phyloP scores from a whole-genome alignment of 768 basidiomycete species.

The Chalciporus sphaerocephalus region DNA sequence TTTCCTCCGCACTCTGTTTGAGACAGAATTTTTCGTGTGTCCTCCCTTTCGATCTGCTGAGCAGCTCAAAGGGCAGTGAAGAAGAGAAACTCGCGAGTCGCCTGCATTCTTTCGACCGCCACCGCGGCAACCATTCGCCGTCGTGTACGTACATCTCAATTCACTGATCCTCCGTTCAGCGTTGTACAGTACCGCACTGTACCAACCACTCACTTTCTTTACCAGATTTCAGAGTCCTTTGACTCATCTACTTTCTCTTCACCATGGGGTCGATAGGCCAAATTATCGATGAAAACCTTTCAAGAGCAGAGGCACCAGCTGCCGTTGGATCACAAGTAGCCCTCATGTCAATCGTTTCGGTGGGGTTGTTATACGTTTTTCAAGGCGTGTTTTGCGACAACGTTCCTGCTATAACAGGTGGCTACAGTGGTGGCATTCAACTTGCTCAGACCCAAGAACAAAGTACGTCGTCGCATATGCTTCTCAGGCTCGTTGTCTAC shows the following conservation, averaged over 20 bases:
- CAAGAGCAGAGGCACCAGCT: constrained; percentile 71
- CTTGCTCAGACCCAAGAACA: constrained; percentile 82
- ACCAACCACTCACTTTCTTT: constrained; percentile 22
- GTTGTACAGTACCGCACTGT: constrained; percentile 6
- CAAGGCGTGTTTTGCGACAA: constrained; percentile 1
- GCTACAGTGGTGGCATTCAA: constrained; percentile 77
- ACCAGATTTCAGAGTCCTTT: constrained; percentile 9
- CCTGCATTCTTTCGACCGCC: too few species aligned
- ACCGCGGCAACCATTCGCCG: background rate
- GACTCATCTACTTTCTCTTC: constrained; percentile 16
- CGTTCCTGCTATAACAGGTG: constrained; percentile 36
- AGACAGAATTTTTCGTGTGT: background rate
- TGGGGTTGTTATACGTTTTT: constrained; percentile 34
- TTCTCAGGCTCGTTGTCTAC: background rate
- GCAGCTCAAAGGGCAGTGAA: background rate
- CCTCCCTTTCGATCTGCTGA: background rate
- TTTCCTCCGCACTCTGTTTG: background rate
- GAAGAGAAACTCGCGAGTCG: background rate
- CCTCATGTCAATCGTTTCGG: constrained; percentile 70
- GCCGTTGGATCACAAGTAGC: constrained; percentile 77
- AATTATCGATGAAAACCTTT: constrained; percentile 32
- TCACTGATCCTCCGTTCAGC: background rate
- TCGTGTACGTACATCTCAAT: background rate
- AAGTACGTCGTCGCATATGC: constrained; percentile 41
- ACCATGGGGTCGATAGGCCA: constrained; percentile 32